These are phyloP conservation scores for Jimgerdemannia flammicorona DNA, from an alignment of 192 early-diverging fungal species.

Conservation along the genomic window DNA sequence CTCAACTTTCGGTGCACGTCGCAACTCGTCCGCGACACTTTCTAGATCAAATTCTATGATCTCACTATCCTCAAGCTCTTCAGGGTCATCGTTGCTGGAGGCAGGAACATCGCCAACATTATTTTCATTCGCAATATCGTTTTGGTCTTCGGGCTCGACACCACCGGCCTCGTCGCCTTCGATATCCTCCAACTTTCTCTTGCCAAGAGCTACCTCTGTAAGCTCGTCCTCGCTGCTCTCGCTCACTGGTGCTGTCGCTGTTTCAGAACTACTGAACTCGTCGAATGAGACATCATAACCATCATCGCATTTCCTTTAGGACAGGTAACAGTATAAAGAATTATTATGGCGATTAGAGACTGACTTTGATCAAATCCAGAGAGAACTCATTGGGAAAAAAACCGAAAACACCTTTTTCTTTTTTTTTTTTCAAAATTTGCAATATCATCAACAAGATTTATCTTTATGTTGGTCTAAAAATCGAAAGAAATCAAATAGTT, in stretches of 20 bases:
- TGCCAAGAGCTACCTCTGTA: constrained; percentile 7
- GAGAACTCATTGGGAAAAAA: background rate
- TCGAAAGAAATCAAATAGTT: constrained; percentile 8
- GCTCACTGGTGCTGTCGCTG: background rate
- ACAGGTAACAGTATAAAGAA: background rate
- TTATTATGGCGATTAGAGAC: background rate
- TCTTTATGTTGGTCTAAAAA: constrained; percentile 19
- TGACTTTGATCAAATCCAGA: background rate
- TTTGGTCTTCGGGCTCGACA: constrained; percentile 4
- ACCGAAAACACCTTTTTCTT: background rate
- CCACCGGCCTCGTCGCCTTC: constrained; percentile 3
- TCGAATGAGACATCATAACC: background rate
- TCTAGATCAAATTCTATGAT: constrained; percentile 15
- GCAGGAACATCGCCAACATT: constrained; percentile 7
- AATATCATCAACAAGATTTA: constrained; percentile 12
- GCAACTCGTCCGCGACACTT: constrained; percentile 7
- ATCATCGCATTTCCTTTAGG: background rate
- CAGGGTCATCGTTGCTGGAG: constrained; percentile 9
- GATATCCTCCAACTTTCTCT: constrained; percentile 7
- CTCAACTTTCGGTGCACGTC: constrained; percentile 3
- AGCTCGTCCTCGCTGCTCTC: constrained; percentile 1
- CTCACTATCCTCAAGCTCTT: constrained; percentile 9
- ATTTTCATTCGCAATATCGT: background rate
- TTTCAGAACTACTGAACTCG: background rate
- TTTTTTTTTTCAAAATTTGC: background rate